Evolutionary conservation across 1,284 basidiomycete species (phyloP).

Genomic region (Apiotrichum domesticum): DNA sequence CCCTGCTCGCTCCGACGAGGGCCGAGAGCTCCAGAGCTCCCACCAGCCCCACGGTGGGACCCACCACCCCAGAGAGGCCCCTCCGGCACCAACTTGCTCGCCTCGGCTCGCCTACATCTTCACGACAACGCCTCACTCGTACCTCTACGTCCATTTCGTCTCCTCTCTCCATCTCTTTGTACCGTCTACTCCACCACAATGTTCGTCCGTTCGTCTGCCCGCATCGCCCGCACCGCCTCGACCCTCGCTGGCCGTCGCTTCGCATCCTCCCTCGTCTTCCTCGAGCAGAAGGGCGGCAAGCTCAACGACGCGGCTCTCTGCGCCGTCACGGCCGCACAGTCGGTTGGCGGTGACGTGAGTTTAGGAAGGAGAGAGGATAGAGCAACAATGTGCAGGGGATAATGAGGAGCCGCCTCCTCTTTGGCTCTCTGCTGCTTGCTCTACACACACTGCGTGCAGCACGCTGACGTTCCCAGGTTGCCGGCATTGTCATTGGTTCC

Average conservation of each 20-base stretch:
- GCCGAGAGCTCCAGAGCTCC: no score
- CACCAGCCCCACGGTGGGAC: no score
- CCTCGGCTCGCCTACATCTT: no score
- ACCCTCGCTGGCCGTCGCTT: slow-evolving; percentile 26
- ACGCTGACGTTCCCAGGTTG: slow-evolving; percentile 52
- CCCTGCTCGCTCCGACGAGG: no score
- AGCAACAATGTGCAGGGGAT: not conserved
- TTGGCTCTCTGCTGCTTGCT: no score
- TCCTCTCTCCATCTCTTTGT: not conserved
- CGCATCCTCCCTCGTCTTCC: slow-evolving; percentile 64
- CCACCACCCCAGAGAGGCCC: no score
- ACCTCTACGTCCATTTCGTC: not conserved
- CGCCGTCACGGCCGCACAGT: slow-evolving; percentile 79
- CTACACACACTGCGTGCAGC: no score
- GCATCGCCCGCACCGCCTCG: slow-evolving; percentile 17
- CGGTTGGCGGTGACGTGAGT: slow-evolving; percentile 59
- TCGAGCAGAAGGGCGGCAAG: slow-evolving; percentile 78
- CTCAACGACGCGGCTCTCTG: slow-evolving; percentile 81
- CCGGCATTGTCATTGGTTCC: slow-evolving; percentile 76
- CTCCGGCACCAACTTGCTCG: no score
- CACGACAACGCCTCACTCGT: not conserved
- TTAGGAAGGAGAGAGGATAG: not conserved
- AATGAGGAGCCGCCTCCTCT: not conserved
- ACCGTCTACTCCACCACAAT: slow-evolving; percentile 8
- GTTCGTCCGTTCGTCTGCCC: slow-evolving; percentile 18